Base-by-base conservation (phyloP, 768 basidiomycete genomes). In the Suillus subluteus region DNA sequence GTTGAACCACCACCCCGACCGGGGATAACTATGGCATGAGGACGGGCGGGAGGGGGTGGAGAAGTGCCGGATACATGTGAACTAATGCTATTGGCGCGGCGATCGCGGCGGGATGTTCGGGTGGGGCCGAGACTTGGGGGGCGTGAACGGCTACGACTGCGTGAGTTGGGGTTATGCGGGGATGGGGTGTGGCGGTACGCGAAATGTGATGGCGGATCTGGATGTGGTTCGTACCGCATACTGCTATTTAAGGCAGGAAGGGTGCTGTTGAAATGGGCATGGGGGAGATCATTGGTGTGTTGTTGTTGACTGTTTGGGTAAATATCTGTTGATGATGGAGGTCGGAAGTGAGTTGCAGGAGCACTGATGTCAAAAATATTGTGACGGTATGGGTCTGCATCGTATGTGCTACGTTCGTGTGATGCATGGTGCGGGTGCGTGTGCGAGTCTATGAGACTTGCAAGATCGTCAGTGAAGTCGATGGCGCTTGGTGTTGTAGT, bases 21-120 rank as follows among this genome's bases (percentile, higher is more conserved):
- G 8, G 89, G 91, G 70, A 92, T 92, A 61, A 91, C 80, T 73
- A 93, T 92, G 12, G 89, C 89, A 69, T 89, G 88, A 0, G 89
- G 88, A 26, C 86, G 80, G 7, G 58, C 2, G 15, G 76, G 75
- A 4, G 76, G 75, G 12, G 83, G 82, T n/a, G 83, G 82, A 30
- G 81, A 81, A 41, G 77, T 48, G 86, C 88, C 62, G 83, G 89
- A 66, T 75, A 84, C 55, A 82, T 87, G 75, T 15, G 86, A 84
- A 67, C 84, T 86, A 56, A 91, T 81, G 68, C 86, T 87, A 66
- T 85, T 87, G 65, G 86, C 86, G 64, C 90, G 79, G 66, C 90
- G 82, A 23, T 85, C 73, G 61, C 82, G 73, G 21, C 89, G 80
- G 18, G 85, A 80, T 0, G 86, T 85, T 62, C 88, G 78, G 11